Evolutionary conservation across 192 early-diverging fungal genomes (phyloP), one percentile per base, ranked within the genome.

Genomic region (Backusella macrospora): DNA sequence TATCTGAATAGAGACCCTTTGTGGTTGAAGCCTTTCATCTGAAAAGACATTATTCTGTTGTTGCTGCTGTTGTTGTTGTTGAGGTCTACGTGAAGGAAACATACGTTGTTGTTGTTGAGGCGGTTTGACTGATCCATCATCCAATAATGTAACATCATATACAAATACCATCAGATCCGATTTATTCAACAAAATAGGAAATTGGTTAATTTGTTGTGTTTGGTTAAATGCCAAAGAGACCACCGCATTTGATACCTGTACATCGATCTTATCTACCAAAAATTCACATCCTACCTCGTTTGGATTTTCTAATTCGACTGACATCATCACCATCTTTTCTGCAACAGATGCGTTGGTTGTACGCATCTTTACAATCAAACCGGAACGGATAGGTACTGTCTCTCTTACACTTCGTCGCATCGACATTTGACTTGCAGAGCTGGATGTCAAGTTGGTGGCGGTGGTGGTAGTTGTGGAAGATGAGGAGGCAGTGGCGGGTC

Each of bases 241-340:
- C 5, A 86, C 80, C 10, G 85, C 84, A 72, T 84, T 79, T 0
- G 86, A 82, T 34, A 89, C 85, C 15, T 87, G 81, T 0, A 89
- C 85, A 45, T 87, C 83, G 8, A 89, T 71, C 9, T 81, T 75
- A 6, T 82, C 76, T 10, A 84, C 75, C 38, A 76, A 68, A 74
- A 89, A 89, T 42, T 81, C 78, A 62, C 80, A 82, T n/a, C 84
- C 84, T 13, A 81, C 80, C 29, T 83, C 85, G 5, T 75, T 80
- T 26, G 87, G 84, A 68, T 89, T 89, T 71, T 89, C 88, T 14
- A 89, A 67, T 52, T 89, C 88, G 10, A 89, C 85, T 0, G 88
- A 89, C 88, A 89, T 89, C 83, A 87, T 89, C 44, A 89, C 73
- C 8, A 79, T 81, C 59, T 87, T 86, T 42, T 89, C 88, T 39